Base-by-base conservation (phyloP, 176 grass and related monocot genomes). In the Calamus simplicifolius region DNA sequence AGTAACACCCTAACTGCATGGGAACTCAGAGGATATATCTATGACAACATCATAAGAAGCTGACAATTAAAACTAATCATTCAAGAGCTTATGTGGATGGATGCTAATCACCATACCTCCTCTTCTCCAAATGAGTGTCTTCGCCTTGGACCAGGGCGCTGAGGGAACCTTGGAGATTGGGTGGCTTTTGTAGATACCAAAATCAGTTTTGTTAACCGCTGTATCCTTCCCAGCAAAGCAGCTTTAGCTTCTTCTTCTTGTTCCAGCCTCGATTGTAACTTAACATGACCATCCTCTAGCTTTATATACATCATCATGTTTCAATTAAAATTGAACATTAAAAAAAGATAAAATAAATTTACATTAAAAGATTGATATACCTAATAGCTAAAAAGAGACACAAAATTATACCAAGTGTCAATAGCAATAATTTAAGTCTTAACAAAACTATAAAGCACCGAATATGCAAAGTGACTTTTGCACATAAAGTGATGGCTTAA, bases 111-210 rank as follows among this genome's bases (percentile, higher is more conserved):
- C 3, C 28, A 68, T n/a, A 98, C 94, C 94, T 98, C 94, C 69
- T 98, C 94, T 88, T 98, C 94, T 52, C 94, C 94, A 80, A 98
- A 98, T 73, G 94, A 98, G 77, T 98, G 94, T 70, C 94, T 78
- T 65, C 88, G 74, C 73, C 94, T 89, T 64, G 81, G 76, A 63
- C 88, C 88, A 72, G 94, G 73, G 71, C 75, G 79, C 56, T 81
- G 81, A 93, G 88, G 76, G 75, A 89, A 81, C 72, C 85, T 87
- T 50, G 88, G 77, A 52, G 76, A 75, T n/a, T 68, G 88, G 15
- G 77, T 93, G 5, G 76, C 50, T 74, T 98, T 98, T 56, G 94
- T 98, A 50, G 94, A 98, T 62, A 98, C 94, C 13, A 98, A 73
- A 73, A 98, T 98, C 66, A 98, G 82, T 83, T 98, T 98, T 29